These are phyloP conservation scores for Lactuca saligna DNA, from an alignment of 129 eudicot genomes.

Conservation along the genomic window DNA sequence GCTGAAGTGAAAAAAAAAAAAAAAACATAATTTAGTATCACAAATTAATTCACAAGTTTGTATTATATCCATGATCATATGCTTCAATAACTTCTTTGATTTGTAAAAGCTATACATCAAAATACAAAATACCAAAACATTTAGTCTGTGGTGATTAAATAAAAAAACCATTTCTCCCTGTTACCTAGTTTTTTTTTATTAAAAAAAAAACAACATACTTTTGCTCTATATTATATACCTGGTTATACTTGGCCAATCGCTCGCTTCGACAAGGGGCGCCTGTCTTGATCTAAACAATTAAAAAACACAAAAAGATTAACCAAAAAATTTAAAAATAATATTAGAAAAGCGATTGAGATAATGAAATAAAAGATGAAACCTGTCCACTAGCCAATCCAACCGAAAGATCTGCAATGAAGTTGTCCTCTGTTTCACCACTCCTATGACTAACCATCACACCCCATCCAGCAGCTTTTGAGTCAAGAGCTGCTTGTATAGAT, in stretches of 20 bases:
- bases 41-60: not conserved
- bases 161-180: no score
- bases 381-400: conserved; percentile 99
- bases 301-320: conserved; percentile 2
- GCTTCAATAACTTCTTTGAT: no score
- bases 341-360: not conserved
- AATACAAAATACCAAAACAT: no score
- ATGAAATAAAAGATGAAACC: conserved; percentile 35
- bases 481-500: conserved; percentile 89
- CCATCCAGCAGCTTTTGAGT: conserved; percentile 98
- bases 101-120: no score
- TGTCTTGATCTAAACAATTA: conserved; percentile 66
- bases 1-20: conserved; percentile 43
- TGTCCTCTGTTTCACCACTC: conserved; percentile 98
- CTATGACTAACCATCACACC: conserved; percentile 99
- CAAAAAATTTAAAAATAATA: not conserved
- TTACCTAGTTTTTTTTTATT: no score
- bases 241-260: conserved; percentile 92
- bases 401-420: conserved; percentile 93
- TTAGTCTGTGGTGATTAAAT: no score
- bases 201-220: no score
- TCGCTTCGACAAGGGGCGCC: conserved; percentile 99
- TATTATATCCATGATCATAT: not conserved
- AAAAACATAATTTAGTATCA: not conserved
- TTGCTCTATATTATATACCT: conserved; percentile 38